Conservation (phyloP, 176 grass and related monocot genomes). For the Eragrostis nindensis region DNA sequence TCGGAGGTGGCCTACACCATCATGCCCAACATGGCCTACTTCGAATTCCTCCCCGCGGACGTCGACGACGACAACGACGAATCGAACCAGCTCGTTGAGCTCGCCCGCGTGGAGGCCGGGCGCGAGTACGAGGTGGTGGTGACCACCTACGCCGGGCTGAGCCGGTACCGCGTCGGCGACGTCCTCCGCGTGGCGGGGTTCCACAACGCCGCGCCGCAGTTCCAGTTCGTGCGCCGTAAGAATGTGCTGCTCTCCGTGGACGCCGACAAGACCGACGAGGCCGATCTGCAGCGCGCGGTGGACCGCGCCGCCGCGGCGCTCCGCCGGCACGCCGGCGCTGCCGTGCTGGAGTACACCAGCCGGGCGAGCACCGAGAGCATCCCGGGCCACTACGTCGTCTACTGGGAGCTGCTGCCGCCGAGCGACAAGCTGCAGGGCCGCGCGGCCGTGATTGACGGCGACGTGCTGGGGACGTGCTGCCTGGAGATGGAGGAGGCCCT, state of each 20-base stretch:
- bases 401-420: slow-evolving; percentile 59
- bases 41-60: slow-evolving; percentile 66
- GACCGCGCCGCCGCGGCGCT: slow-evolving; percentile 52
- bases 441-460: background rate
- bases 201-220: no score
- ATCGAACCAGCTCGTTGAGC: no score
- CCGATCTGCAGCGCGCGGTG: slow-evolving; percentile 72
- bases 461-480: slow-evolving; percentile 56
- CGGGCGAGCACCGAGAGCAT: slow-evolving; percentile 57
- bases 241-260: slow-evolving; percentile 73
- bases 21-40: slow-evolving; percentile 80
- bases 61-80: no score
- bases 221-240: slow-evolving; percentile 32
- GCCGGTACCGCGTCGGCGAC: no score
- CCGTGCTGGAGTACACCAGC: slow-evolving; percentile 72
- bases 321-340: slow-evolving; percentile 28
- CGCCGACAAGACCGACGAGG: slow-evolving; percentile 74
- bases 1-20: slow-evolving; percentile 71
- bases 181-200: no score
- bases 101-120: no score
- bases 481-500: slow-evolving; percentile 65
- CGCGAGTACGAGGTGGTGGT: no score
- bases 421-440: background rate
- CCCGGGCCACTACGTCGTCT: slow-evolving; percentile 77
- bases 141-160: no score